A percentile compares a stretch with the other conserved stretches of the same genome.
These are phyloP conservation scores for Thalassiosira profunda DNA, from an alignment of 108 stramenopile genomes.

Conservation along the genomic window DNA sequence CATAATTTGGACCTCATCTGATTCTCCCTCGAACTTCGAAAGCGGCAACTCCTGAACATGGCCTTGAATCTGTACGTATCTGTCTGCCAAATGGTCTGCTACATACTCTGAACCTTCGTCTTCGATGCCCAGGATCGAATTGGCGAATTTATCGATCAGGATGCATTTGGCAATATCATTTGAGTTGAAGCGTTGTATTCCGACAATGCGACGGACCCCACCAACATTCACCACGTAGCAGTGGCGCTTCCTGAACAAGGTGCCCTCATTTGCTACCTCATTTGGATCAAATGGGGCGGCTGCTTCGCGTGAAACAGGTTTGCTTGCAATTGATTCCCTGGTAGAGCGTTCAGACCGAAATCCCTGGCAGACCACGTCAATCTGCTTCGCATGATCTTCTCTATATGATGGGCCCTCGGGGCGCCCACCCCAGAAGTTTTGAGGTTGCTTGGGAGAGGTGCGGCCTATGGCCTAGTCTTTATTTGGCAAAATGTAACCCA, in stretches of 20 bases:
- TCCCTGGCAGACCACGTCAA: too few species aligned
- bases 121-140: slow-evolving; percentile 38
- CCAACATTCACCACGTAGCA: slow-evolving; percentile 19
- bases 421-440: too few species aligned
- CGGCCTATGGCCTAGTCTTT: too few species aligned
- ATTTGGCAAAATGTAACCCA: too few species aligned
- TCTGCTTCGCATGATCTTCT: too few species aligned
- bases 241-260: slow-evolving; percentile 6
- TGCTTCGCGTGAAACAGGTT: too few species aligned
- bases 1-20: slow-evolving; percentile 16
- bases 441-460: too few species aligned
- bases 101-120: slow-evolving; percentile 15
- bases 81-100: slow-evolving; percentile 5
- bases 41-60: slow-evolving; percentile 14
- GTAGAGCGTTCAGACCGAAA: too few species aligned
- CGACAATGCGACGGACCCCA: slow-evolving; percentile 13
- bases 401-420: too few species aligned
- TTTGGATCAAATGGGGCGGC: slow-evolving; percentile 9
- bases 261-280: not conserved
- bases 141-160: slow-evolving; percentile 23
- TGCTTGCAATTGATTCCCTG: too few species aligned
- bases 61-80: slow-evolving; percentile 17
- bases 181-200: slow-evolving; percentile 18
- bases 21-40: slow-evolving; percentile 1
- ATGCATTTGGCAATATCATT: slow-evolving; percentile 26